Evolutionary conservation across 176 grass and related monocot genomes (phyloP).

Genomic region (Phyllostachys edulis): DNA sequence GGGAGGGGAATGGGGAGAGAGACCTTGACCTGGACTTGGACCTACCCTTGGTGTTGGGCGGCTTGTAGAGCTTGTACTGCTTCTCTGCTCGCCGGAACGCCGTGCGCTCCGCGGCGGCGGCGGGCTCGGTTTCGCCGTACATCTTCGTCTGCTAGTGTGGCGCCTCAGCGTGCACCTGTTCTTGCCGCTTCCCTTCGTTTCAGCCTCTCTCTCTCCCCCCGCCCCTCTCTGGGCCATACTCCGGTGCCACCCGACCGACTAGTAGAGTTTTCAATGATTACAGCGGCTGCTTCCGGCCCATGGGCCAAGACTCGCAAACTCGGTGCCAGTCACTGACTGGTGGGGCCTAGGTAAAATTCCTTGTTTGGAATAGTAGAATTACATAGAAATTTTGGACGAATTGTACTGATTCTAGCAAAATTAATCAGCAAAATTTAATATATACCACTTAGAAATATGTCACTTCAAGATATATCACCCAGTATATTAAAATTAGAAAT

Average conservation of each 20-base stretch:
- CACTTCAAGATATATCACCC: too few species aligned
- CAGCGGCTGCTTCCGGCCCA: neutral
- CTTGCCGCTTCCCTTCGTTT: neutral
- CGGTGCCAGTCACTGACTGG: too few species aligned
- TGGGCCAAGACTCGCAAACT: neutral
- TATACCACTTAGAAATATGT: too few species aligned
- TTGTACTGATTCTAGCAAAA: too few species aligned
- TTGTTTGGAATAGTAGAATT: too few species aligned
- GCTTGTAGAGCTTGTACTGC: constrained; percentile 83
- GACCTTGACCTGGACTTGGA: constrained; percentile 20
- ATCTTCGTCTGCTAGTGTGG: constrained; percentile 20
- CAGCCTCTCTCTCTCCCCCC: neutral
- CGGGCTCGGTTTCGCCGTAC: constrained; percentile 47
- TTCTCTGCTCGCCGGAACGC: constrained; percentile 79
- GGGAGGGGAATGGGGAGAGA: neutral
- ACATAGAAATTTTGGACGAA: too few species aligned
- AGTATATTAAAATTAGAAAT: too few species aligned
- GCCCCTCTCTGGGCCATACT: neutral
- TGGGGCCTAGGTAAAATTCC: neutral
- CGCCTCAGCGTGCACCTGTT: neutral
- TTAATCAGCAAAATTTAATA: too few species aligned
- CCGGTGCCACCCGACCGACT: too few species aligned
- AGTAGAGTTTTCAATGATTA: neutral
- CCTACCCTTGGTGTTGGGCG: constrained; percentile 50
- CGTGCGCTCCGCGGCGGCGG: constrained; percentile 56